Percentiles rank a stretch among this genome's conserved stretches.
Evolutionary conservation across 2,329 filamentous ascomycete species (phyloP).

Genomic region (Diplodia mutila): DNA sequence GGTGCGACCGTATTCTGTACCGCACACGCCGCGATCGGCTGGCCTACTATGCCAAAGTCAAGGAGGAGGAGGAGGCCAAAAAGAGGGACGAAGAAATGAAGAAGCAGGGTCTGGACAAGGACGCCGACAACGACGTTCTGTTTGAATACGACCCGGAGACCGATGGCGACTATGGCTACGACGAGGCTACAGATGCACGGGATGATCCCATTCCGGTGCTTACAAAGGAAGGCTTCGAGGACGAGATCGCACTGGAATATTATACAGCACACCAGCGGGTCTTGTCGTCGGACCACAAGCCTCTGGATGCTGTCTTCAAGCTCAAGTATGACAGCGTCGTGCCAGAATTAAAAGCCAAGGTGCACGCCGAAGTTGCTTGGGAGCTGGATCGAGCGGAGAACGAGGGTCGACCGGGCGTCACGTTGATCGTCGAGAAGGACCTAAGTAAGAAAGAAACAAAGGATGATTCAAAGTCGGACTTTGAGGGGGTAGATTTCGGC

Average conservation of each 20-base stretch:
- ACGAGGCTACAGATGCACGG: constrained; percentile 61
- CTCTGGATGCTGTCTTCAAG: constrained; percentile 79
- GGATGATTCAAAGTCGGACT: constrained; percentile 45
- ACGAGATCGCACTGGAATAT: constrained; percentile 61
- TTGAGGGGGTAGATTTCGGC: constrained; percentile 76
- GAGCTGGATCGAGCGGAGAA: constrained; percentile 92
- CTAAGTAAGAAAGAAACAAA: constrained; percentile 32
- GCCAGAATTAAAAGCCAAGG: constrained; percentile 77
- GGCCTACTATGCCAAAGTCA: constrained; percentile 64
- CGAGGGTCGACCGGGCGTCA: constrained; percentile 80
- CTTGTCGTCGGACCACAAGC: constrained; percentile 94
- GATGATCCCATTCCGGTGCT: constrained; percentile 54
- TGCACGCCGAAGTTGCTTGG: constrained; percentile 84
- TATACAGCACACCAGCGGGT: constrained; percentile 91
- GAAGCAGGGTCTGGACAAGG: constrained; percentile 72
- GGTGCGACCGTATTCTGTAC: constrained; percentile 94
- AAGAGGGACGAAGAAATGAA: constrained; percentile 85
- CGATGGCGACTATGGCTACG: constrained; percentile 62
- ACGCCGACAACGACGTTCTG: constrained; percentile 78
- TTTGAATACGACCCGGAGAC: constrained; percentile 89
- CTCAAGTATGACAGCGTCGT: constrained; percentile 86
- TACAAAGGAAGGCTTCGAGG: constrained; percentile 63
- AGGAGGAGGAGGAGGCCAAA: constrained; percentile 68
- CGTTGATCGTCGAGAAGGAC: constrained; percentile 72
- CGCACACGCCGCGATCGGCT: constrained; percentile 73